Base-by-base conservation (phyloP, 352 stramenopile species). In the Phytophthora europaea region DNA sequence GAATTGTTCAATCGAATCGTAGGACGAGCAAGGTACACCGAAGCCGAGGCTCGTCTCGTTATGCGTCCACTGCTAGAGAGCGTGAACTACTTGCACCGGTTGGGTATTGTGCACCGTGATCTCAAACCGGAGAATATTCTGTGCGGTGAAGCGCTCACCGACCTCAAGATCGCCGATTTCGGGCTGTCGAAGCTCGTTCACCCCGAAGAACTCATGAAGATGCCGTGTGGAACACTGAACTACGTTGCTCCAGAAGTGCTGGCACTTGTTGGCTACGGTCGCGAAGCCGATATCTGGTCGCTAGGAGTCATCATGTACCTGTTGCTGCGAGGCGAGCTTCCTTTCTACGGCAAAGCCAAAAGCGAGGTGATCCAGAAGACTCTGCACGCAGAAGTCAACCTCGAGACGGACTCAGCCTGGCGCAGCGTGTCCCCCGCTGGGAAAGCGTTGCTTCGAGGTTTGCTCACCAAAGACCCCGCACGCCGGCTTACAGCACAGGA, bases 1-100 rank as follows among this genome's bases (percentile, higher is more conserved):
- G 97, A 99, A 72, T 76, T 99, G 6, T 99, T 99, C 80, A 98
- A 99, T 80, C 88, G 93, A 4, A 99, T 99, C 69, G 94, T 99
- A 0, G 88, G 92, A 2, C 80, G 89, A 4, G 84, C 85, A 28
- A 71, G 89, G 51, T 97, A 98, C 66, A 97, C 90, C 2, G 94
- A 99, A 76, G 79, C 87, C 3, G 91, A 98, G 61, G 94, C 94
- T 6, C 88, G 90, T 7, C 82, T 87, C 10, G 87, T 98, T 28
- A 96, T 98, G 79, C 72, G 83, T 33, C 94, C 93, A 20, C 74
- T 98, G 33, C 83, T 98, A 18, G 93, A 98, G 71, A 95, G 88
- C 48, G 88, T 98, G 6, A 89, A 82, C 61, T 98, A 98, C 62
- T 73, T 98, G 36, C 95, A 98, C 47, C 84, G 93, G 9, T 79